Evolutionary conservation across 1,284 basidiomycete genomes (phyloP).

Genomic region (Sporisorium reilianum): DNA sequence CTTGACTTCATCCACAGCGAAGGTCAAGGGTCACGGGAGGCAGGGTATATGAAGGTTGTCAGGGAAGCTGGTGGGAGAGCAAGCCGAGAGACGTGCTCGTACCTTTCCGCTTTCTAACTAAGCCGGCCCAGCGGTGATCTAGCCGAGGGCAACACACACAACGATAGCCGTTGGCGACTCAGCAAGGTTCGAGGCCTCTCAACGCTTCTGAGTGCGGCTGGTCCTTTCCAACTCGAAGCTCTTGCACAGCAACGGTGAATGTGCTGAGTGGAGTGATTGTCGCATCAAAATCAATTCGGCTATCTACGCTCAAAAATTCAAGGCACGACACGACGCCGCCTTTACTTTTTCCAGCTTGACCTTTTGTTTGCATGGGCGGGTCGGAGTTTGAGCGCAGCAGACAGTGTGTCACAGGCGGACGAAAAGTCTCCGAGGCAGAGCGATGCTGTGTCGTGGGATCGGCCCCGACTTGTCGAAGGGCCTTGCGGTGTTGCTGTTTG

Average conservation of each 20-base stretch:
- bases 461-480: not conserved
- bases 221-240: not conserved
- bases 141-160: conserved; percentile 2
- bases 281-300: not conserved
- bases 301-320: not conserved
- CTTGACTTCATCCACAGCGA: conserved; percentile 15
- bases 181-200: conserved; percentile 4
- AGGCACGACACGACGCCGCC: not conserved
- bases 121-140: not conserved
- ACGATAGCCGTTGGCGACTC: not conserved
- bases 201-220: not conserved
- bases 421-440: not conserved
- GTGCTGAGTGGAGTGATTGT: conserved; percentile 4
- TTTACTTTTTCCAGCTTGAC: not conserved
- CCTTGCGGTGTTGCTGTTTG: not conserved
- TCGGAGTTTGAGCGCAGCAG: not conserved
- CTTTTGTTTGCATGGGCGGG: conserved; percentile 1
- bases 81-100: not conserved
- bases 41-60: conserved; percentile 14
- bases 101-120: not conserved
- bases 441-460: not conserved
- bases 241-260: not conserved
- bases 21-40: not conserved
- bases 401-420: not conserved
- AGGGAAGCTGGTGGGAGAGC: conserved; percentile 2